phyloP scores from a whole-genome alignment of 139 green algal genomes.

The Desmodesmus armatus region DNA sequence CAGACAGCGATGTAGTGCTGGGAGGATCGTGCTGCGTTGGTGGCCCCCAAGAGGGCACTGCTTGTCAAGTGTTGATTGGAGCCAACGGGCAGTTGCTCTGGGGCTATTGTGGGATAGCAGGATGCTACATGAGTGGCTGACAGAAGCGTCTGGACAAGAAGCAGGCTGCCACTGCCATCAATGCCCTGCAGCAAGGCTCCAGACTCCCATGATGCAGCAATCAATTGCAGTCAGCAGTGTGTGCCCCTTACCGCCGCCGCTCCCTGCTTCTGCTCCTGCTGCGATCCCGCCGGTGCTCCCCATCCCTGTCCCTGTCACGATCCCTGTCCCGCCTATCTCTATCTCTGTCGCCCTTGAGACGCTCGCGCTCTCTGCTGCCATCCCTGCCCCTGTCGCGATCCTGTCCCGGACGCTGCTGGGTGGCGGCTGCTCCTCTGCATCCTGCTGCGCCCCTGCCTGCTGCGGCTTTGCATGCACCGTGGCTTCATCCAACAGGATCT shows the following conservation, averaged over 20 bases:
- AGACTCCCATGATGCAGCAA: not conserved
- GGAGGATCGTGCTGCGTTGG: no score
- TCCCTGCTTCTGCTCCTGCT: conserved; percentile 11
- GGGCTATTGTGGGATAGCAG: no score
- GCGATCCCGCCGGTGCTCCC: not conserved
- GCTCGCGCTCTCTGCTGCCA: no score
- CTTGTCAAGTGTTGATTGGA: no score
- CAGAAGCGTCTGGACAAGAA: not conserved
- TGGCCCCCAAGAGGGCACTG: no score
- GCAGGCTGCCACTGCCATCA: not conserved
- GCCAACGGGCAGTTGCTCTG: no score
- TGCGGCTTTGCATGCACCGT: conserved; percentile 19
- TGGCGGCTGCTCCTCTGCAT: conserved; percentile 26
- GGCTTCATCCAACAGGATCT: conserved; percentile 73
- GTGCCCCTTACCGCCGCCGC: not conserved
- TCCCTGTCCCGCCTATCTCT: conserved; percentile 30
- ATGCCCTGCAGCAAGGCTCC: not conserved
- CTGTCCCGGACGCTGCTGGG: conserved; percentile 45
- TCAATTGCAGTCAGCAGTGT: not conserved
- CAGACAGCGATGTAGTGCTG: no score
- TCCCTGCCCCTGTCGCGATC: conserved; percentile 34
- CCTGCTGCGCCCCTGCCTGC: conserved; percentile 4
- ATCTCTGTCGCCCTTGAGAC: no score
- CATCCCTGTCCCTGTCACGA: conserved; percentile 37
- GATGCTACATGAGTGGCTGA: not conserved